Evolutionary conservation across 805 yeast species (phyloP).

Genomic region (Hanseniaspora occidentalis): DNA sequence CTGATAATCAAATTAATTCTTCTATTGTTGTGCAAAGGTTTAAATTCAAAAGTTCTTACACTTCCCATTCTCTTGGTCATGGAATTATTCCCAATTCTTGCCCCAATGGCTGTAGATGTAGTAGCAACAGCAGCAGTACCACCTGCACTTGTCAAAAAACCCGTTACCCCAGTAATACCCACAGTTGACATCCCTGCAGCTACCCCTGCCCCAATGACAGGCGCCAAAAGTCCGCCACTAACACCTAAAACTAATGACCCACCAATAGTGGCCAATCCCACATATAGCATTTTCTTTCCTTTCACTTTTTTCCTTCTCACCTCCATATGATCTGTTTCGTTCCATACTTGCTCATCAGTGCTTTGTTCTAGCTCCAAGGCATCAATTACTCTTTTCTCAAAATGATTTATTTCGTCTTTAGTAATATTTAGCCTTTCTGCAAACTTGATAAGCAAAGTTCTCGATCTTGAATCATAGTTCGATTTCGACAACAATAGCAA

Average conservation of each 20-base stretch:
- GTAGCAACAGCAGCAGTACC: conserved; percentile 92
- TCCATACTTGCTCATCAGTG: conserved; percentile 59
- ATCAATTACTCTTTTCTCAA: conserved; percentile 83
- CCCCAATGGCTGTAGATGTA: conserved; percentile 85
- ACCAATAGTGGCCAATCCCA: conserved; percentile 92
- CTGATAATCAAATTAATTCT: conserved; percentile 79
- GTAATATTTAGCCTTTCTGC: conserved; percentile 48
- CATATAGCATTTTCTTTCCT: conserved; percentile 62
- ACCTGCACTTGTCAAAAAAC: conserved; percentile 91
- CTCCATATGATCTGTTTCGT: conserved; percentile 56
- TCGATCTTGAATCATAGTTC: conserved; percentile 77
- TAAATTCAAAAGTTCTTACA: conserved; percentile 85
- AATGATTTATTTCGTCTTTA: conserved; percentile 65
- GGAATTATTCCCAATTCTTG: conserved; percentile 73
- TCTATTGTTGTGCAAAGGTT: conserved; percentile 83
- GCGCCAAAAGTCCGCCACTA: conserved; percentile 91
- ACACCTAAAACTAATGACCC: conserved; percentile 91
- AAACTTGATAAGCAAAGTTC: conserved; percentile 62
- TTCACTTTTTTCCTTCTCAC: conserved; percentile 55
- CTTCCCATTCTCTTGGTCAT: conserved; percentile 82
- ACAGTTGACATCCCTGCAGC: conserved; percentile 95
- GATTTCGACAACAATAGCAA: conserved; percentile 71
- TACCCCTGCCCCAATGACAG: conserved; percentile 95
- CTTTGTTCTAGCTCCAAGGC: conserved; percentile 80
- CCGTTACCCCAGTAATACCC: conserved; percentile 88